Conservation (phyloP, 2,329 filamentous ascomycete genomes). For the Juglanconis juglandina region DNA sequence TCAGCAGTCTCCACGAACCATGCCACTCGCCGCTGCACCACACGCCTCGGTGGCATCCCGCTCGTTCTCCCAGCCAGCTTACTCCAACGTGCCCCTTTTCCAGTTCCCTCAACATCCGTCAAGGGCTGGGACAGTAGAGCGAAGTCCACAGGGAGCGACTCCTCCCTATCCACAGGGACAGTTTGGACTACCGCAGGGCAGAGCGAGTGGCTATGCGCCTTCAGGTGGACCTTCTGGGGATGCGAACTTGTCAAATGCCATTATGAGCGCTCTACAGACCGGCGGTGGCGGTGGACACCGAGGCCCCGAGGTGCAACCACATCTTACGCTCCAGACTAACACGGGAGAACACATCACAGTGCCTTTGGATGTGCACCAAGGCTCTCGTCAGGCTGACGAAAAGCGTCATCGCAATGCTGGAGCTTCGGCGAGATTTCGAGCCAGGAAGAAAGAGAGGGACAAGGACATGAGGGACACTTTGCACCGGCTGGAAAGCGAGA, state of each 20-base stretch:
- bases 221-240: slow-evolving; percentile 11
- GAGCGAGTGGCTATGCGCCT: slow-evolving; percentile 6
- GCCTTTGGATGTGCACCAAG: slow-evolving; percentile 75
- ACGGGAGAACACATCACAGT: slow-evolving; percentile 49
- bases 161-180: slow-evolving; percentile 16
- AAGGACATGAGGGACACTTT: slow-evolving; percentile 68
- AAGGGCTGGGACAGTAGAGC: slow-evolving; percentile 1
- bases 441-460: slow-evolving; percentile 79
- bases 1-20: slow-evolving; percentile 12
- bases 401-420: slow-evolving; percentile 83
- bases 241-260: slow-evolving; percentile 12
- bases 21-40: neutral
- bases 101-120: slow-evolving; percentile 4
- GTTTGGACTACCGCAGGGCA: slow-evolving; percentile 12
- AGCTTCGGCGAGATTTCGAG: slow-evolving; percentile 77
- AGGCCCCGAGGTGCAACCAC: slow-evolving; percentile 17
- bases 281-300: slow-evolving; percentile 5
- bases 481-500: slow-evolving; percentile 64
- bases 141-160: slow-evolving; percentile 12
- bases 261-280: slow-evolving; percentile 17
- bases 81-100: slow-evolving; percentile 6
- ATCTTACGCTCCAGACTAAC: slow-evolving; percentile 19
- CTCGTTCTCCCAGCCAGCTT: slow-evolving; percentile 20
- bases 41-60: slow-evolving; percentile 18
- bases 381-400: slow-evolving; percentile 78